Percentiles rank a stretch among this genome's conserved stretches.
These are phyloP conservation scores for Boletus rubroflammeus DNA, from an alignment of 768 basidiomycete genomes.

Conservation along the genomic window DNA sequence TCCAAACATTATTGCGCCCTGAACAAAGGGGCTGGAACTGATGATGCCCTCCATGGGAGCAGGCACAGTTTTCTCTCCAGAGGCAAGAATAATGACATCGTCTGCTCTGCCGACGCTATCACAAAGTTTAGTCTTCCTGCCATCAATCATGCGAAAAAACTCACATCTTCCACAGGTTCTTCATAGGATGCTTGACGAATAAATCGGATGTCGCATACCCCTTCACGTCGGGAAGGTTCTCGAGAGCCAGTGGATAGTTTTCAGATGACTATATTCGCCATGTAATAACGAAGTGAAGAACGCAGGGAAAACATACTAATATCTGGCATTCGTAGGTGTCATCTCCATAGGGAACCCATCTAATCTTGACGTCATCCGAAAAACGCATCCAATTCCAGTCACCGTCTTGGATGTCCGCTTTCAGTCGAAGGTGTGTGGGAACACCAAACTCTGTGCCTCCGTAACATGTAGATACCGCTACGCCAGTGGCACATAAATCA, in stretches of 20 bases:
- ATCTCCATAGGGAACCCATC: conserved; percentile 33
- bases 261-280: conserved; percentile 1
- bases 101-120: conserved; percentile 38
- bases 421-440: not conserved
- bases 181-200: conserved; percentile 42
- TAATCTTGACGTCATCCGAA: conserved; percentile 15
- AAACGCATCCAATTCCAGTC: conserved; percentile 18
- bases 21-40: conserved; percentile 17
- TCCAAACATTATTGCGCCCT: conserved; percentile 31
- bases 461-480: conserved; percentile 9
- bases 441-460: conserved; percentile 24
- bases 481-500: conserved; percentile 15
- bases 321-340: conserved; percentile 34
- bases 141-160: not conserved
- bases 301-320: conserved; percentile 24
- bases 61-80: conserved; percentile 34
- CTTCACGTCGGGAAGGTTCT: conserved; percentile 36
- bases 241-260: conserved; percentile 2
- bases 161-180: conserved; percentile 42
- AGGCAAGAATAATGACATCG: conserved; percentile 31
- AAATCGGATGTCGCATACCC: conserved; percentile 41
- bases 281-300: not conserved
- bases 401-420: conserved; percentile 7
- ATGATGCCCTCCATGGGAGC: conserved; percentile 31
- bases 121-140: not conserved